These are phyloP conservation scores for Fusarium praegraminearum DNA, from an alignment of 2,329 filamentous ascomycete genomes.

Conservation along the genomic window DNA sequence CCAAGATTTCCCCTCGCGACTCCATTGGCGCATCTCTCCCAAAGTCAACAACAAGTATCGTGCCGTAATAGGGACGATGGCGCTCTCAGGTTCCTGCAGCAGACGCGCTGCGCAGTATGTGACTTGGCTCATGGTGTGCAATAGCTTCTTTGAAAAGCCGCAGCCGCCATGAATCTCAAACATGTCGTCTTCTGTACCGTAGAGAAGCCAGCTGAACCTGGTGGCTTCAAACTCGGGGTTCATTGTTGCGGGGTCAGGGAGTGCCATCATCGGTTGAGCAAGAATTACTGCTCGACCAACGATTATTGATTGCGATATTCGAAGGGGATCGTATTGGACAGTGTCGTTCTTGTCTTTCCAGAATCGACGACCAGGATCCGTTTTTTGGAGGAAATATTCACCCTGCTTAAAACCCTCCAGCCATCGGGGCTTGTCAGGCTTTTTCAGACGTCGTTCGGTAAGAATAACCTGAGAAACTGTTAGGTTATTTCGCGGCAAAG, in stretches of 20 bases:
- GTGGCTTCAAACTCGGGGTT: conserved; percentile 47
- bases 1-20: conserved; percentile 47
- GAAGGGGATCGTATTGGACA: conserved; percentile 52
- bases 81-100: conserved; percentile 50
- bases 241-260: conserved; percentile 47
- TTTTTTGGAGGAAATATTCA: conserved; percentile 52
- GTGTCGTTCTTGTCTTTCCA: conserved; percentile 49
- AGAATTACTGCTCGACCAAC: conserved; percentile 56
- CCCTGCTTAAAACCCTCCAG: conserved; percentile 53
- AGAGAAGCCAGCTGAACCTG: conserved; percentile 56
- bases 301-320: conserved; percentile 56
- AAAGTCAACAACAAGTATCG: conserved; percentile 48
- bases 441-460: conserved; percentile 53
- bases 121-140: conserved; percentile 55
- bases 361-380: conserved; percentile 54
- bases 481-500: background rate
- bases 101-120: conserved; percentile 54
- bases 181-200: conserved; percentile 52
- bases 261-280: conserved; percentile 55
- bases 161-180: conserved; percentile 57
- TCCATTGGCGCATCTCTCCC: conserved; percentile 53
- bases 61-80: conserved; percentile 50
- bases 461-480: conserved; percentile 50
- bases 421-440: conserved; percentile 53
- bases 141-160: conserved; percentile 56